Evolutionary conservation across 768 basidiomycete species (phyloP), one percentile per base, ranked within the genome.

Genomic region (Inosperma sp.): DNA sequence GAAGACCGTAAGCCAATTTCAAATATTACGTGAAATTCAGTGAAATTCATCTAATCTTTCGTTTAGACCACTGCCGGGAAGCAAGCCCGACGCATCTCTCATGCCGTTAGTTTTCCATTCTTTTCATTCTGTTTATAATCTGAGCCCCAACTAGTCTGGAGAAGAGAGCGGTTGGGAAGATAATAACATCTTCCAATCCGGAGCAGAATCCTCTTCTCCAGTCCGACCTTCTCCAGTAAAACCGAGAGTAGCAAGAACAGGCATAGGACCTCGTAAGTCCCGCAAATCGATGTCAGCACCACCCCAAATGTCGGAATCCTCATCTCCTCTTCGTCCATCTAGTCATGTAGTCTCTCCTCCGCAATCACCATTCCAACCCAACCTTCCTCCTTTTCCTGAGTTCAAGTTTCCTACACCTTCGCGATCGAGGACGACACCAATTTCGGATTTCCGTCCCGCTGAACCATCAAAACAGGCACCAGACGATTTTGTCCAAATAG

Each of bases 131-230:
- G 48, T 49, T 51, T 21, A 45, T 53, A 54, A 47, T 54, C 16
- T 19, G 21, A 33, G 26, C 39, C 16, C 26, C 17, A 35, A 36
- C 2, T 50, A 65, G 62, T 62, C 61, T 30, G 63, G 59, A 17
- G 69, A 64, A 22, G 84, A 87, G 31, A 90, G 88, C 58, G 88
- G 87, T 27, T 92, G 89, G 88, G 89, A 92, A 61, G 89, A 91
- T 56, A 90, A 89, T 61, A 92, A 93, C 56, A 81, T 90, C 23
- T 93, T 93, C 64, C 89, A 93, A 62, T 90, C 88, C 7, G 89
- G 88, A n/a, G 84, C 85, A 4, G 89, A 92, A 59, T 86, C 85
- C n/a, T 88, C 88, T 6, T 90, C 88, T 12, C 88, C 89, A 27
- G 66, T 64, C 8, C 83, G 83, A 14, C 81, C 84, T 29, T 78